phyloP scores from a whole-genome alignment of 1,284 basidiomycete genomes.

The Ustilago nuda region DNA sequence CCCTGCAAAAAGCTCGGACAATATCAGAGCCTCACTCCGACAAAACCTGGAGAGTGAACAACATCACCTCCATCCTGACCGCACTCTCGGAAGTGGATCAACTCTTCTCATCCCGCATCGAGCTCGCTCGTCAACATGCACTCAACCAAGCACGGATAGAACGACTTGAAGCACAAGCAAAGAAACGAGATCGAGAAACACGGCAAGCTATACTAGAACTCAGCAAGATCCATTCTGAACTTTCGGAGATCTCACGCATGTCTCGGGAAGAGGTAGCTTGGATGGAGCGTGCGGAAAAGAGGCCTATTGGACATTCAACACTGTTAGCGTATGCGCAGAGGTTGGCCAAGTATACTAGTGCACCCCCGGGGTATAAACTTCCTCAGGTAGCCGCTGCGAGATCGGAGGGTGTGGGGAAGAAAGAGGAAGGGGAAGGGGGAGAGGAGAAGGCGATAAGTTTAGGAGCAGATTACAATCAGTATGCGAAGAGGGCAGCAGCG shows the following conservation, averaged over 20 bases:
- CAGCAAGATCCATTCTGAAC: constrained; percentile 40
- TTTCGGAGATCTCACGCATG: constrained; percentile 41
- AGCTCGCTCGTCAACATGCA: constrained; percentile 44
- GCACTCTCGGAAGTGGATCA: constrained; percentile 36
- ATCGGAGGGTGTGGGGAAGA: background rate
- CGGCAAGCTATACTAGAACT: constrained; percentile 42
- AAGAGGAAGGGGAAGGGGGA: constrained; percentile 1
- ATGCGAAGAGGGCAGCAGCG: constrained; percentile 50
- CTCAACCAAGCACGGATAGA: constrained; percentile 44
- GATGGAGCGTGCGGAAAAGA: constrained; percentile 43
- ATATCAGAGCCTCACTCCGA: constrained; percentile 30
- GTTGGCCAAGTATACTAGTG: constrained; percentile 54
- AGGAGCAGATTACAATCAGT: constrained; percentile 56
- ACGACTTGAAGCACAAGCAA: constrained; percentile 26
- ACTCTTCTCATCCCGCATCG: constrained; percentile 28
- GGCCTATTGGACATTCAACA: constrained; percentile 34
- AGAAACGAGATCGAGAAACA: constrained; percentile 38
- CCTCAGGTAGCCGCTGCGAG: constrained; percentile 20
- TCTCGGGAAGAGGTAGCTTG: constrained; percentile 34
- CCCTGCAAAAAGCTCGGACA: background rate
- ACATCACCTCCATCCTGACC: constrained; percentile 17
- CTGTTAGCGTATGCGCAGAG: constrained; percentile 56
- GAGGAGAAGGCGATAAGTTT: constrained; percentile 20
- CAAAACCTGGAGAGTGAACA: constrained; percentile 20
- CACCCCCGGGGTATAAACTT: constrained; percentile 56